Percentiles rank a stretch among this genome's conserved stretches.
Evolutionary conservation across 768 basidiomycete species (phyloP).

Genomic region (Gelatoporia subvermispora): DNA sequence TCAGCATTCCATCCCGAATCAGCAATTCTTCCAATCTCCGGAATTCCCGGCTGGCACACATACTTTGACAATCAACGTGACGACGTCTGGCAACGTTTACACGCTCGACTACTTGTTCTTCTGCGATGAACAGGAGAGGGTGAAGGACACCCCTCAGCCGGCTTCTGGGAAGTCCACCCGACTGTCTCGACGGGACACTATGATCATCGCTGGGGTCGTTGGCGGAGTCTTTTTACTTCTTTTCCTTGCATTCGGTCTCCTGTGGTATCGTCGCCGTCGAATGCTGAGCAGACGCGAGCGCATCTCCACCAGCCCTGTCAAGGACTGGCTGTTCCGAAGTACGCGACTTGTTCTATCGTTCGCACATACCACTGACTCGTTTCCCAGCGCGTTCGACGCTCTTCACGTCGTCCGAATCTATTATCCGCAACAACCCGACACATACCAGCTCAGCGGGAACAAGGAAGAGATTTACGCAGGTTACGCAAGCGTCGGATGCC

Average conservation of each 20-base stretch:
- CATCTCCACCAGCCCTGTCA: slow-evolving; percentile 11
- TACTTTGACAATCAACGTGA: slow-evolving; percentile 35
- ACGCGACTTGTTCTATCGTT: background rate
- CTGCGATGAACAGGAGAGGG: slow-evolving; percentile 3
- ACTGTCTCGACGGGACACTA: slow-evolving; percentile 2
- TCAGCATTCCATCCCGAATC: slow-evolving; percentile 27
- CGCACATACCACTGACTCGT: background rate
- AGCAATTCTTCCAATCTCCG: slow-evolving; percentile 37
- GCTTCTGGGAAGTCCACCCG: background rate
- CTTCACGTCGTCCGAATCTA: slow-evolving; percentile 21
- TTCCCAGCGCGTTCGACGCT: background rate
- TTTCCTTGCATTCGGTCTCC: slow-evolving; percentile 1
- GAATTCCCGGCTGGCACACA: slow-evolving; percentile 28
- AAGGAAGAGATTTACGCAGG: too few relatives aligned
- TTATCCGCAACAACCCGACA: slow-evolving; percentile 21
- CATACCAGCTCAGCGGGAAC: slow-evolving; percentile 8
- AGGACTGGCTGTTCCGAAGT: slow-evolving; percentile 16
- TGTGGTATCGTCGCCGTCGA: slow-evolving; percentile 6
- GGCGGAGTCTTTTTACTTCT: slow-evolving; percentile 9
- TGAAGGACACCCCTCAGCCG: background rate
- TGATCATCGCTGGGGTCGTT: slow-evolving; percentile 13
- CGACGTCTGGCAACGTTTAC: slow-evolving; percentile 30
- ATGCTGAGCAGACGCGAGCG: slow-evolving; percentile 1
- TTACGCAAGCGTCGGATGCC: too few relatives aligned
- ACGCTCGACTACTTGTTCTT: slow-evolving; percentile 38